Conservation (phyloP, 495 filamentous ascomycete species). For the Symbiotaphrina buchneri region DNA sequence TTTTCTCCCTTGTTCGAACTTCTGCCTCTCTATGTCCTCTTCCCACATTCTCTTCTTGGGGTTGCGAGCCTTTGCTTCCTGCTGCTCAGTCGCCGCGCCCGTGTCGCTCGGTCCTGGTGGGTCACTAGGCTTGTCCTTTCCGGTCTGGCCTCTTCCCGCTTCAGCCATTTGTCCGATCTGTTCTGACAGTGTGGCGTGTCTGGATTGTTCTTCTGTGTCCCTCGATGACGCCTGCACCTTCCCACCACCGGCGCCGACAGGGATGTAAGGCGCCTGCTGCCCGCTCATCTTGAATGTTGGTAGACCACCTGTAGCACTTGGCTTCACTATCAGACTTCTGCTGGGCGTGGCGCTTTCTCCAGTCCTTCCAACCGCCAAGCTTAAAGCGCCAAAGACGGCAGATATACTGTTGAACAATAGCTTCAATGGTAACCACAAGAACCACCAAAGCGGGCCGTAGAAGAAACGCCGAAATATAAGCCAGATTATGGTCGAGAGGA, state of each 20-base stretch:
- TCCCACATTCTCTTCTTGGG: constrained; percentile 78
- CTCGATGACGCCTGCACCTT: constrained; percentile 11
- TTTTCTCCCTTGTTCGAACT: constrained; percentile 13
- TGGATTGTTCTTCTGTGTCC: neutral
- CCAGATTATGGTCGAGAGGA: constrained; percentile 59
- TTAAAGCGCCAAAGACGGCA: constrained; percentile 7
- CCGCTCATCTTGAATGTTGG: constrained; percentile 10
- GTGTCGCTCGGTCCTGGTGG: neutral
- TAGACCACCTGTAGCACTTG: constrained; percentile 15
- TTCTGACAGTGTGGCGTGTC: neutral
- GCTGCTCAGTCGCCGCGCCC: constrained; percentile 11
- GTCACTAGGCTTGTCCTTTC: constrained; percentile 16
- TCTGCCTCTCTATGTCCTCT: constrained; percentile 20
- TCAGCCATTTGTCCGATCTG: constrained; percentile 3
- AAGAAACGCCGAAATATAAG: constrained; percentile 62
- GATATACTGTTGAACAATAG: constrained; percentile 26
- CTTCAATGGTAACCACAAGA: constrained; percentile 60
- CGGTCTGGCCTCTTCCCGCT: too few species aligned
- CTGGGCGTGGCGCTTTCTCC: constrained; percentile 9
- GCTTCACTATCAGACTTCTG: constrained; percentile 18
- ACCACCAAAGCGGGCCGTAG: constrained; percentile 79
- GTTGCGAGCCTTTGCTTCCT: constrained; percentile 31
- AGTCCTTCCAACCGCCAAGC: constrained; percentile 8
- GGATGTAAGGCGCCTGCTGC: constrained; percentile 11
- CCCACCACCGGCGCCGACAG: constrained; percentile 16